A percentile compares a stretch with the other conserved stretches of the same genome.
Evolutionary conservation across 2,329 filamentous ascomycete genomes (phyloP).

Genomic region (Fusarium begoniae): DNA sequence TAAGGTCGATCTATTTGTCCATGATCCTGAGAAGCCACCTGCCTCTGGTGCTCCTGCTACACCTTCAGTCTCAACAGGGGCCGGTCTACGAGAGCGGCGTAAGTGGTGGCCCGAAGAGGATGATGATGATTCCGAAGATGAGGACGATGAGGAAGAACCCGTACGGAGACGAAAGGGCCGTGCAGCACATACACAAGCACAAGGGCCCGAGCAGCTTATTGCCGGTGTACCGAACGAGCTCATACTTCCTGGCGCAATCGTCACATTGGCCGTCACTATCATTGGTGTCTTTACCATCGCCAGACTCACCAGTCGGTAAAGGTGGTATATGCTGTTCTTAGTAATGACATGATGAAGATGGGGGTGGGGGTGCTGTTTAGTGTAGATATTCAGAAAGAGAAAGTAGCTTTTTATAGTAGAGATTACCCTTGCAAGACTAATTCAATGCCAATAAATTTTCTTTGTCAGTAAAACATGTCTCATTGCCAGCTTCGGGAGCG

Average conservation of each 20-base stretch:
- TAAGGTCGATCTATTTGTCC: constrained; percentile 97
- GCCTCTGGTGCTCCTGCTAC: constrained; percentile 63
- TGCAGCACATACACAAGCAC: constrained; percentile 57
- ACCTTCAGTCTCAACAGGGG: constrained; percentile 58
- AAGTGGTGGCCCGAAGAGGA: constrained; percentile 68
- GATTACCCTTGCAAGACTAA: constrained; percentile 40
- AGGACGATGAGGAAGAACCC: constrained; percentile 63
- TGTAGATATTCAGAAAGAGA: constrained; percentile 47
- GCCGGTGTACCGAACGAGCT: constrained; percentile 93
- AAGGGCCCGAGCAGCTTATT: constrained; percentile 79
- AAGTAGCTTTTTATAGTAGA: constrained; percentile 42
- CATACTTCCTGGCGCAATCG: constrained; percentile 90
- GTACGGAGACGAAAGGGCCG: constrained; percentile 55
- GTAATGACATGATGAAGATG: constrained; percentile 51
- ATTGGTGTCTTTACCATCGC: constrained; percentile 91
- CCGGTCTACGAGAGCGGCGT: constrained; percentile 61
- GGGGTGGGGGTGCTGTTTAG: constrained; percentile 28
- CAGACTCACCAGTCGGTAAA: constrained; percentile 67
- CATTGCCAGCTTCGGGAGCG: background rate
- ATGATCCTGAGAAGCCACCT: constrained; percentile 90
- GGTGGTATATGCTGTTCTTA: constrained; percentile 27
- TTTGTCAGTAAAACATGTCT: constrained; percentile 19
- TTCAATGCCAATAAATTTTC: constrained; percentile 24
- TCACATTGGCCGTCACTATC: constrained; percentile 94
- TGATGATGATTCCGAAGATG: constrained; percentile 62